Base-by-base conservation (phyloP, 2,329 filamentous ascomycete species). In the Dothideomycetes sp. region DNA sequence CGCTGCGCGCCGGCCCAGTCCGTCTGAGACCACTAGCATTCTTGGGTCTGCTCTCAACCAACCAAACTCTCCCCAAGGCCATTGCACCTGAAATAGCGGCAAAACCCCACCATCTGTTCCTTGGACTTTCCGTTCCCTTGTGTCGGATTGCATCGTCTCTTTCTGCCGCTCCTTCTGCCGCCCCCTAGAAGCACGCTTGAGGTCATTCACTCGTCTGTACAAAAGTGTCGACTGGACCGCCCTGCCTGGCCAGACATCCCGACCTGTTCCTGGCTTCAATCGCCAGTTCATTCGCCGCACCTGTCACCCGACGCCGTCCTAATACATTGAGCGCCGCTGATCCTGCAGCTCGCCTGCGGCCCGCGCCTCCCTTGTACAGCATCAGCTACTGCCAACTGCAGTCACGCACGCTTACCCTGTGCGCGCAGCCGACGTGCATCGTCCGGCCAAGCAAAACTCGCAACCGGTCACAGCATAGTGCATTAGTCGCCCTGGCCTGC, bases 91-190 rank as follows among this genome's bases (percentile, higher is more conserved):
- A 41, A 41, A 41, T 41, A 41, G 39, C 39, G 39, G 39, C 29
- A 37, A 27, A 41, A 41, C 39, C 39, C 39, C 39, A 41, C 39
- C 39, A 37, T 41, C 39, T 33, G 39, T 41, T 41, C 39, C 39
- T 41, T 41, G 39, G 39, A 41, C 39, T 36, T 41, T 41, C 39
- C 39, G 39, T 41, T 33, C 39, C 39, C 36, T 22, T 41, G 39
- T 41, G 16, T 41, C 39, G 39, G 39, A 41, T 36, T 41, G 36
- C 39, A 41, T 41, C 39, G 39, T 41, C 34, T 41, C 39, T 41
- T 41, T 41, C 39, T 41, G 36, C 39, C 39, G 39, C 39, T 41
- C 39, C 38, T 41, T 41, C 39, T 41, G 39, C 39, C 39, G 39
- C 39, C 5, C 39, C 34, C 39, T 41, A 41, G 39, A 41, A 41